Percentiles rank a stretch among this genome's conserved stretches.
phyloP scores from a whole-genome alignment of 805 yeast species.

The Hanseniaspora valbyensis region DNA sequence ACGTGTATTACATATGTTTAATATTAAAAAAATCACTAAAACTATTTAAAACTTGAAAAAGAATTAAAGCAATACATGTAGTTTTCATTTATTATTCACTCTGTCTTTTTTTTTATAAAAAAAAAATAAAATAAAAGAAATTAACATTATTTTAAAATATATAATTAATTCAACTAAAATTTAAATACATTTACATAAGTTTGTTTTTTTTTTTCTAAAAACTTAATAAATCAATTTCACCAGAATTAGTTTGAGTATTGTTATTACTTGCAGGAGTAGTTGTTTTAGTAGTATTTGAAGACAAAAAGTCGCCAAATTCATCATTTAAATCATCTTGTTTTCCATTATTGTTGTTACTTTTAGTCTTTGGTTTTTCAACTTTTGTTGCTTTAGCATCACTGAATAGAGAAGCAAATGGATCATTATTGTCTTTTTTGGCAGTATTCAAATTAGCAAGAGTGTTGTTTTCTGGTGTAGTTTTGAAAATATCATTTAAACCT shows the following conservation, averaged over 20 bases:
- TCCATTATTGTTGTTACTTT: conserved; percentile 5
- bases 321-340: conserved; percentile 23
- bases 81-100: too few relatives aligned
- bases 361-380: conserved; percentile 19
- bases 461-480: conserved; percentile 16
- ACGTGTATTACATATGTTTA: too few relatives aligned
- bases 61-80: too few relatives aligned
- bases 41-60: too few relatives aligned
- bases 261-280: conserved; percentile 13
- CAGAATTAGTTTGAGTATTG: conserved; percentile 15
- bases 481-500: conserved; percentile 23
- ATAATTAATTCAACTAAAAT: too few relatives aligned
- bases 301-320: conserved; percentile 28
- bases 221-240: conserved; percentile 27
- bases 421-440: conserved; percentile 33
- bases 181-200: not conserved
- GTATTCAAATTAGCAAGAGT: conserved; percentile 17
- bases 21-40: too few relatives aligned
- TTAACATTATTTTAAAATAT: too few relatives aligned
- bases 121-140: too few relatives aligned
- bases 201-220: conserved; percentile 18
- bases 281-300: conserved; percentile 15
- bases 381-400: conserved; percentile 47
- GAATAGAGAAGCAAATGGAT: conserved; percentile 64
- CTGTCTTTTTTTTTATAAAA: too few relatives aligned